Base-by-base conservation (phyloP, 176 grass and related monocot species). In the Avena insularis region DNA sequence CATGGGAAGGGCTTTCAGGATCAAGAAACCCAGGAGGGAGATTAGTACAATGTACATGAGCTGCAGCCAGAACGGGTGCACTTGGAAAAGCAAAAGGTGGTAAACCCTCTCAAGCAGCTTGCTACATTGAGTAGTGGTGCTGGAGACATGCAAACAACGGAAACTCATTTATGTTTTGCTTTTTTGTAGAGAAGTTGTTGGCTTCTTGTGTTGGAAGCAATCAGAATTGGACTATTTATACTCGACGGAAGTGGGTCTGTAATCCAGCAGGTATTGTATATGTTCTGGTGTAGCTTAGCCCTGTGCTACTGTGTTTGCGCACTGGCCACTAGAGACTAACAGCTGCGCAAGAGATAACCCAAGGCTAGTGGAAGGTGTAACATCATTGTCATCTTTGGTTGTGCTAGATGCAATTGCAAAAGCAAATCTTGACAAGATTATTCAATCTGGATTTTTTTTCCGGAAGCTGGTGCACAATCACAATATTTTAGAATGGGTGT, bases 1-100 rank as follows among this genome's bases (percentile, higher is more conserved):
- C 87, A 87, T 91, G 8, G 93, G 91, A 4, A 95, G 60, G 6
- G 72, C 12, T 81, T 85, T 92, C 1, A 97, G 79, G 23, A 93
- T 71, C 43, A 93, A 4, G 38, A 90, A 95, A 21, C 95, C 93
- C 0, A 88, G 9, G 14, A 79, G 19, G 12, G 91, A 93, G 55
- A 91, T 43, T 55, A 17, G 86, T 48, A 88, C 25, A 77, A 97
- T 93, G 85, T 97, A 93, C 45, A 79, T 1, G 31, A 97, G 69
- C 12, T 97, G 95, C 40, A 93, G 70, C 89, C 87, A 93, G 40
- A 95, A 91, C 14, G 93, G 84, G 70, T 93, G 68, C 12, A 68
- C 82, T 38, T 90, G 85, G 9, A 92, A 95, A 36, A 91, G 48
- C 51, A 90, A 4, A 27, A 74, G 12, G 17, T 66, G 80, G 25